Evolutionary conservation across 1,139 yeast species (phyloP).

Genomic region (Suhomyces panamericanus): DNA sequence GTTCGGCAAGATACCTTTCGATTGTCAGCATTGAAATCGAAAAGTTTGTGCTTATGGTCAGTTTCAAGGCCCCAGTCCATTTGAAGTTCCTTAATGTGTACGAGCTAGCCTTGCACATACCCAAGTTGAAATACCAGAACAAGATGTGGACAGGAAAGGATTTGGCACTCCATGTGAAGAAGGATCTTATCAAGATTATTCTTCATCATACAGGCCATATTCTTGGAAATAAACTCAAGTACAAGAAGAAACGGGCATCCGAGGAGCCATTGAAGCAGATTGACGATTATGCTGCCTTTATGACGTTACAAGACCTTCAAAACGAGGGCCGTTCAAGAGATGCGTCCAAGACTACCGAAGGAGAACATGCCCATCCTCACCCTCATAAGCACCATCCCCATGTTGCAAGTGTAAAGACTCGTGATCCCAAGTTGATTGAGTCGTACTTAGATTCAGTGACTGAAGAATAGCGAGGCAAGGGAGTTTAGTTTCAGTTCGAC

Average conservation of each 20-base stretch:
- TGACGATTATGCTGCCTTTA: conserved; percentile 38
- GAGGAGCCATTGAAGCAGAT: conserved; percentile 48
- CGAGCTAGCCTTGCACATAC: conserved; percentile 62
- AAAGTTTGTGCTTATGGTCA: conserved; percentile 56
- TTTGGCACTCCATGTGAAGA: conserved; percentile 59
- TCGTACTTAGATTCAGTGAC: neutral
- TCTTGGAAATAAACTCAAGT: conserved; percentile 71
- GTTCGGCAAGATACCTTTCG: conserved; percentile 68
- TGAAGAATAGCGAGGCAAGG: neutral
- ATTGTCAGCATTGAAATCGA: conserved; percentile 60
- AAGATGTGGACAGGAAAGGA: conserved; percentile 83
- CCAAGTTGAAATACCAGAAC: conserved; percentile 61
- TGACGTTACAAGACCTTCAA: conserved; percentile 44
- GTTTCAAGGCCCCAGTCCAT: conserved; percentile 75
- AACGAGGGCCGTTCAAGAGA: conserved; percentile 30
- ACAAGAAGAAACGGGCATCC: conserved; percentile 31
- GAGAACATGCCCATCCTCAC: conserved; percentile 9
- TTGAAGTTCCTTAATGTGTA: conserved; percentile 71
- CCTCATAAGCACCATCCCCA: conserved; percentile 6
- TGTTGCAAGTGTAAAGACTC: neutral
- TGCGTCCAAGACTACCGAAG: conserved; percentile 15
- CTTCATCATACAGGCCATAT: conserved; percentile 77
- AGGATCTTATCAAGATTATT: conserved; percentile 67
- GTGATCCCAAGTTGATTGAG: neutral
- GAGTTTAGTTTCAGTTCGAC: neutral